Evolutionary conservation across 2,329 filamentous ascomycete genomes (phyloP).

Genomic region (Monilinia polystroma): DNA sequence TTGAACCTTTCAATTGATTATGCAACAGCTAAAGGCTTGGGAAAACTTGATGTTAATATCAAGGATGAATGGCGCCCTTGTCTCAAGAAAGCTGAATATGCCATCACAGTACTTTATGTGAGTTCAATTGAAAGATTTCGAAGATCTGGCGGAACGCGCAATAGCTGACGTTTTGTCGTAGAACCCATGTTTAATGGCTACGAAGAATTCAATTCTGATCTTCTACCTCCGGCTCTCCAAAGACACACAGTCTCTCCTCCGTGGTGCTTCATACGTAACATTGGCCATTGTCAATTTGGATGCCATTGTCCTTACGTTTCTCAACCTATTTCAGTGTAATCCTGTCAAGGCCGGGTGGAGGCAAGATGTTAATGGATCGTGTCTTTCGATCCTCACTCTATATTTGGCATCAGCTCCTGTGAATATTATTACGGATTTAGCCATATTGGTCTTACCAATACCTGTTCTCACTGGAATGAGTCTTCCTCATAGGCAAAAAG

Average conservation of each 20-base stretch:
- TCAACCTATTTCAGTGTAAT: conserved; percentile 84
- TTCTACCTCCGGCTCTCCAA: conserved; percentile 85
- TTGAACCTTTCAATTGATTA: conserved; percentile 66
- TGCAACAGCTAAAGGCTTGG: conserved; percentile 63
- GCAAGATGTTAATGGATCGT: conserved; percentile 41
- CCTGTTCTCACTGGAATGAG: conserved; percentile 85
- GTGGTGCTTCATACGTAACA: conserved; percentile 77
- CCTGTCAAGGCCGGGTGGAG: conserved; percentile 70
- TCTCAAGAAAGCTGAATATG: conserved; percentile 61
- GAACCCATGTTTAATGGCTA: conserved; percentile 87
- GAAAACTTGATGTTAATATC: conserved; percentile 65
- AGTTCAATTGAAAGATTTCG: conserved; percentile 31
- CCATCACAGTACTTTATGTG: conserved; percentile 63
- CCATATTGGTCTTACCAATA: conserved; percentile 82
- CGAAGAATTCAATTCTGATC: conserved; percentile 87
- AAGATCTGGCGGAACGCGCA: background rate
- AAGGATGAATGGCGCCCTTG: conserved; percentile 47
- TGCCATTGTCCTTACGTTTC: conserved; percentile 74
- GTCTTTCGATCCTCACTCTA: conserved; percentile 56
- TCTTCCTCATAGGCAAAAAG: conserved; percentile 80
- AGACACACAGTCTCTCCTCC: conserved; percentile 72
- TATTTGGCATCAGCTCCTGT: conserved; percentile 78
- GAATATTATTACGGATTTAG: conserved; percentile 88
- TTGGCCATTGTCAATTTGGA: conserved; percentile 75
- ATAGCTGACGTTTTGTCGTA: conserved; percentile 41